Evolutionary conservation across 148 eudicot genomes (phyloP).

Genomic region (Arbutus unedo): DNA sequence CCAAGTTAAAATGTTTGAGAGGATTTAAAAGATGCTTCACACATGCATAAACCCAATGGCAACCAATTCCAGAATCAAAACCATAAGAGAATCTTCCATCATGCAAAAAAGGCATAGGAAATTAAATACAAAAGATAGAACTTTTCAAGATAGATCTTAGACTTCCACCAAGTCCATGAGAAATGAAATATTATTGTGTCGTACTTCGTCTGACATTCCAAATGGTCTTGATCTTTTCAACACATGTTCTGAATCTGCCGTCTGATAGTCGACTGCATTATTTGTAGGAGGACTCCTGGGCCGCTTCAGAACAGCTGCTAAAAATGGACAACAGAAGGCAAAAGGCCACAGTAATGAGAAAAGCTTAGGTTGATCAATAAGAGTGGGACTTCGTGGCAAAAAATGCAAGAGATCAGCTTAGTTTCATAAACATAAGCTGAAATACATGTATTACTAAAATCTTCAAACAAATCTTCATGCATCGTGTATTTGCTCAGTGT

Average conservation of each 20-base stretch:
- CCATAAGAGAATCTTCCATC: background rate
- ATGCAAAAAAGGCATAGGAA: background rate
- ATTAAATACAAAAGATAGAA: background rate
- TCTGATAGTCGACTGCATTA: constrained; percentile 69
- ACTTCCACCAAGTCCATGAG: constrained; percentile 9
- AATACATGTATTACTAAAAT: background rate
- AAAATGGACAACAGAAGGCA: constrained; percentile 2
- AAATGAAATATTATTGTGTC: constrained; percentile 18
- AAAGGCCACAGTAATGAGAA: constrained; percentile 19
- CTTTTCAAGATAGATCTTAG: background rate
- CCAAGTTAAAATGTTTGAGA: background rate
- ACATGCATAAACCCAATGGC: background rate
- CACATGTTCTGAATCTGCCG: constrained; percentile 80
- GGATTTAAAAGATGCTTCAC: background rate
- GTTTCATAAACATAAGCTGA: background rate
- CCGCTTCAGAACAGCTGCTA: constrained; percentile 58
- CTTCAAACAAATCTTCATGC: background rate
- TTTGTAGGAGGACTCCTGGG: constrained; percentile 70
- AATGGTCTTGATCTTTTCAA: constrained; percentile 71
- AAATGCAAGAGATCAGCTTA: background rate
- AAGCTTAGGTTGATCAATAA: background rate
- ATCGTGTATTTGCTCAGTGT: background rate
- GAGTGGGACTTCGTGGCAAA: background rate
- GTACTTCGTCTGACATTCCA: constrained; percentile 71
- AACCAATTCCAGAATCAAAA: constrained; percentile 2